A percentile compares a stretch with the other conserved stretches of the same genome.
These are phyloP conservation scores for Mucor plumbeus DNA, from an alignment of 371 early-diverging fungal species.

Conservation along the genomic window DNA sequence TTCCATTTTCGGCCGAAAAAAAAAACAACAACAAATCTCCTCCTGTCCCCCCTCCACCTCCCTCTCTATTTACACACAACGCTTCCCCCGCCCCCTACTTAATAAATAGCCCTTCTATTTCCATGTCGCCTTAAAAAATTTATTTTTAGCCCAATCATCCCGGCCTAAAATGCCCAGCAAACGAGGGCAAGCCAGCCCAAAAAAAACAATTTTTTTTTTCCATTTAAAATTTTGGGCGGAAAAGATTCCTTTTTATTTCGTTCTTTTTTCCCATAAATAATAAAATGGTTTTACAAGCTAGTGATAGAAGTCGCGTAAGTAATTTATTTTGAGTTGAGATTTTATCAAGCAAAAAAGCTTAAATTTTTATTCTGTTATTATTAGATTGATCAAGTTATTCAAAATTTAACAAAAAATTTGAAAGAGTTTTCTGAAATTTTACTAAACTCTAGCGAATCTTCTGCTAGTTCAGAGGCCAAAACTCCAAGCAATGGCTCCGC, in stretches of 20 bases:
- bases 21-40: not conserved
- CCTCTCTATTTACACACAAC: not conserved
- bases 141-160: not conserved
- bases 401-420: constrained; percentile 8
- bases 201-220: constrained; percentile 2
- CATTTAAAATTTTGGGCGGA: constrained; percentile 1
- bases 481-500: not conserved
- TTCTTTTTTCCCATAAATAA: constrained; percentile 11
- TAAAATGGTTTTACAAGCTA: not conserved
- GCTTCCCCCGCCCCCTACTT: not conserved
- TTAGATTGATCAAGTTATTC: constrained; percentile 8
- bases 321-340: not conserved
- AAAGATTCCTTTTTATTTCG: not conserved
- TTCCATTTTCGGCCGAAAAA: constrained; percentile 1
- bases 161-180: not conserved
- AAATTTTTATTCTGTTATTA: not conserved
- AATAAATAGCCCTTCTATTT: not conserved
- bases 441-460: not conserved
- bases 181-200: not conserved
- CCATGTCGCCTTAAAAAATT: constrained; percentile 6
- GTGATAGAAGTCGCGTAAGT: constrained; percentile 18
- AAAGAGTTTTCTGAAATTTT: constrained; percentile 16
- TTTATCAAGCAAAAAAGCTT: too few species aligned
- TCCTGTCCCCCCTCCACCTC: not conserved
- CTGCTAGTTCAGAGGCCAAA: not conserved